Evolutionary conservation across 75 land plant species (phyloP).

Genomic region (Gnetum montanum): DNA sequence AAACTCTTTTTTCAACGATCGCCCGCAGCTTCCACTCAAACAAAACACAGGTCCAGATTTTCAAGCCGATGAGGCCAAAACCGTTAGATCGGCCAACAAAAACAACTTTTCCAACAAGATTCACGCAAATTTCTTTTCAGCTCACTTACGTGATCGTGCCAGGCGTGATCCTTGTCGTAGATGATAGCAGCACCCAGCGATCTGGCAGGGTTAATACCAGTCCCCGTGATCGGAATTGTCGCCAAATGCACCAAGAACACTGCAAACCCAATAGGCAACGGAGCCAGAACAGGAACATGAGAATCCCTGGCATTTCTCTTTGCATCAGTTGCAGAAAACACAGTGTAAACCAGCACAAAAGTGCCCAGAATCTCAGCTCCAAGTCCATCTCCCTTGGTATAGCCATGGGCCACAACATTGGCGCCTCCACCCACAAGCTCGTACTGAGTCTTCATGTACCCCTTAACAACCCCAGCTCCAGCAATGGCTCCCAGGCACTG

Average conservation of each 20-base stretch:
- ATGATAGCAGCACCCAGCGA: conserved; percentile 29
- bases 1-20: too few species aligned
- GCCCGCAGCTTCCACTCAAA: too few species aligned
- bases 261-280: conserved; percentile 39
- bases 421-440: conserved; percentile 29
- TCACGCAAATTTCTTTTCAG: too few species aligned
- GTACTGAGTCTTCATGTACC: conserved; percentile 21
- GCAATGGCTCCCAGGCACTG: conserved; percentile 36
- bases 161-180: conserved; percentile 20
- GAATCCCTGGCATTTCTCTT: conserved; percentile 41
- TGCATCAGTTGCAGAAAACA: conserved; percentile 42
- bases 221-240: conserved; percentile 37
- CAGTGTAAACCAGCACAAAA: conserved; percentile 39
- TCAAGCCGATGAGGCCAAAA: too few species aligned
- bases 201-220: conserved; percentile 37
- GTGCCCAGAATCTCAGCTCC: conserved; percentile 44
- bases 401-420: conserved; percentile 30
- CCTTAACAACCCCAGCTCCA: conserved; percentile 38
- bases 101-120: too few species aligned
- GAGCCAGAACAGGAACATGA: conserved; percentile 37
- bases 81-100: too few species aligned
- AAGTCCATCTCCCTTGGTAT: conserved; percentile 34
- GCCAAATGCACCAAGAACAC: conserved; percentile 37
- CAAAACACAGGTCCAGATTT: too few species aligned
- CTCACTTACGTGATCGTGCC: conserved; percentile 36